Base-by-base conservation (phyloP, 495 filamentous ascomycete species). In the Astrocystis sublimbata region DNA sequence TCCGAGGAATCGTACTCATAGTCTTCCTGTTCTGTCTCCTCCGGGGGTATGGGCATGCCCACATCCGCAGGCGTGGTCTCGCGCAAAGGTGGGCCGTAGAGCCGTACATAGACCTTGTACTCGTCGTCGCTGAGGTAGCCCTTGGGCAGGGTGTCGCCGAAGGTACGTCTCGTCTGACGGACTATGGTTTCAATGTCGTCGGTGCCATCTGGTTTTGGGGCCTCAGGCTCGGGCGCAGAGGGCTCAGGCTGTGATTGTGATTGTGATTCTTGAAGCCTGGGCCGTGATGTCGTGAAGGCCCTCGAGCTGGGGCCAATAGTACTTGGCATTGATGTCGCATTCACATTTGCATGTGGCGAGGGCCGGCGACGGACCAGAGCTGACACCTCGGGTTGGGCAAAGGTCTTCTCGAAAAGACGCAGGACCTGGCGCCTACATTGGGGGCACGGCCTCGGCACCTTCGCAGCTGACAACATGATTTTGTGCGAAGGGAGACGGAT, bases 141-240 rank as follows among this genome's bases (percentile, higher is more conserved):
- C n/a, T 86, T 81, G 0, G 94, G 94, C 9, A 97, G 74, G 1
- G 79, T 85, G 64, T 94, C 85, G 42, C 93, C 90, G 72, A 91
- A 96, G 10, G 82, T 78, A 64, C 89, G 85, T 65, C 88, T 82
- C 21, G 92, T 87, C 47, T 83, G 73, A 24, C 86, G 85, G 51
- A 91, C 91, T 51, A 88, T 79, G 2, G 75, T 76, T 67, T 92
- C 90, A 61, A 85, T 72, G 47, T 83, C 76, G 8, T 69, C 70
- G 19, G 84, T 72, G 47, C 82, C 76, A 6, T 69, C 70, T 15
- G 46, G 24, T 12, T 45, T 65, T 12, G 65, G 33, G 21, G 23
- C 52, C 55, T 52, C 42, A 19, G 26, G 43, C 15, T 41, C 52
- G 19, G 52, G 51, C 51, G 19, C 43, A 15, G 58, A 10, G 3